Evolutionary conservation across 805 yeast genomes (phyloP).

Genomic region (Teunomyces aglyptinius): DNA sequence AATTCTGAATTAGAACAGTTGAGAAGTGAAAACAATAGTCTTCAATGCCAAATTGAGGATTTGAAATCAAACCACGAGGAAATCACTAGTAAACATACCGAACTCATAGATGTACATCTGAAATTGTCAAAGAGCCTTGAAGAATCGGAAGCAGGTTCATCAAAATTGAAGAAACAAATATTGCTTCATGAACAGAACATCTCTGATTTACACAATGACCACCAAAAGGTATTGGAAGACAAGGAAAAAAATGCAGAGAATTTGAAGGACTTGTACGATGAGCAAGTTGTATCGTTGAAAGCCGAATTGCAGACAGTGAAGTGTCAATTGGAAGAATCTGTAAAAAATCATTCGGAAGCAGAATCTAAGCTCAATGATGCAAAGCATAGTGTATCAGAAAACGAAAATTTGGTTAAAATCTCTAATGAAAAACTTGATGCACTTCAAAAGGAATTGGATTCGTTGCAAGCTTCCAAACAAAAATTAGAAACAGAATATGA

Average conservation of each 20-base stretch:
- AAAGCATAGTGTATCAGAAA: neutral
- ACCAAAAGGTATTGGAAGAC: neutral
- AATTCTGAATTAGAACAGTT: neutral
- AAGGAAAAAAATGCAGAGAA: neutral
- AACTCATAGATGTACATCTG: slow-evolving; percentile 2
- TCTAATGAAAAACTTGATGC: neutral
- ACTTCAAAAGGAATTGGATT: neutral
- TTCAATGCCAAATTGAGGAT: slow-evolving; percentile 3
- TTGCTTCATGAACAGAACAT: slow-evolving; percentile 4
- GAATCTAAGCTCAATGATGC: neutral
- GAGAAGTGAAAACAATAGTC: slow-evolving; percentile 1
- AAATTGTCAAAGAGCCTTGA: slow-evolving; percentile 1
- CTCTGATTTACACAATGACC: neutral
- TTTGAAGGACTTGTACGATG: neutral
- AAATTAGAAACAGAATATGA: neutral
- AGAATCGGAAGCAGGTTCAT: neutral
- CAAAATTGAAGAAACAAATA: slow-evolving; percentile 6
- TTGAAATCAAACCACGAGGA: neutral
- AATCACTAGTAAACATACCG: neutral
- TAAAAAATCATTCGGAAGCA: neutral
- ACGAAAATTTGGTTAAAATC: neutral
- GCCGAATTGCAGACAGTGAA: slow-evolving; percentile 7
- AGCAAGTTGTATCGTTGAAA: neutral
- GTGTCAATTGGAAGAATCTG: neutral
- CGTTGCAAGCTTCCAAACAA: neutral